These are phyloP conservation scores for Mucor circinelloides DNA, from an alignment of 371 early-diverging fungal species.

Conservation along the genomic window DNA sequence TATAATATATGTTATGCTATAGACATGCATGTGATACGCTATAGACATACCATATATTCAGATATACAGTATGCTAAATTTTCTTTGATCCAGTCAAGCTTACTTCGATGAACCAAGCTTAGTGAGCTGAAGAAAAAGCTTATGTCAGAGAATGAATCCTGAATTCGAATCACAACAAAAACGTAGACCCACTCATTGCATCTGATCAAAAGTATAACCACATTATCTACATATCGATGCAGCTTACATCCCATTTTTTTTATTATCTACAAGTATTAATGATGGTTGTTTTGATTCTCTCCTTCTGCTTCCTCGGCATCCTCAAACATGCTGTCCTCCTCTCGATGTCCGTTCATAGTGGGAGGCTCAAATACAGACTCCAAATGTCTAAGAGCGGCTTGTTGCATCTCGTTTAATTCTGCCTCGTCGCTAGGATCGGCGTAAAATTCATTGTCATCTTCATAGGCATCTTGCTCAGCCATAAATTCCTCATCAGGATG, in stretches of 20 bases:
- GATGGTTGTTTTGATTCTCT: neutral
- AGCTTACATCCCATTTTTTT: neutral
- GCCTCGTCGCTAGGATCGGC: slow-evolving; percentile 50
- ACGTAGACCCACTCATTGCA: no score
- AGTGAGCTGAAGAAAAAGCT: no score
- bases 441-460: slow-evolving; percentile 47
- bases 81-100: no score
- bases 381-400: slow-evolving; percentile 47
- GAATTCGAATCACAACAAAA: no score
- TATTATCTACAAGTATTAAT: neutral
- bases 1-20: no score
- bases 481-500: slow-evolving; percentile 67
- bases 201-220: no score
- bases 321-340: slow-evolving; percentile 7
- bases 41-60: no score
- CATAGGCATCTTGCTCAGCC: slow-evolving; percentile 48
- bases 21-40: no score
- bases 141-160: no score
- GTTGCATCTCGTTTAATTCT: slow-evolving; percentile 49
- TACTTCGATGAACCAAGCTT: no score
- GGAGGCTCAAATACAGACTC: slow-evolving; percentile 45
- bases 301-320: neutral
- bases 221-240: no score
- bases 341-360: slow-evolving; percentile 7
- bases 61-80: no score